Evolutionary conservation across 345 rosid genomes (phyloP), one percentile per base, ranked within the genome.

Genomic region (Erucastrum elatum): DNA sequence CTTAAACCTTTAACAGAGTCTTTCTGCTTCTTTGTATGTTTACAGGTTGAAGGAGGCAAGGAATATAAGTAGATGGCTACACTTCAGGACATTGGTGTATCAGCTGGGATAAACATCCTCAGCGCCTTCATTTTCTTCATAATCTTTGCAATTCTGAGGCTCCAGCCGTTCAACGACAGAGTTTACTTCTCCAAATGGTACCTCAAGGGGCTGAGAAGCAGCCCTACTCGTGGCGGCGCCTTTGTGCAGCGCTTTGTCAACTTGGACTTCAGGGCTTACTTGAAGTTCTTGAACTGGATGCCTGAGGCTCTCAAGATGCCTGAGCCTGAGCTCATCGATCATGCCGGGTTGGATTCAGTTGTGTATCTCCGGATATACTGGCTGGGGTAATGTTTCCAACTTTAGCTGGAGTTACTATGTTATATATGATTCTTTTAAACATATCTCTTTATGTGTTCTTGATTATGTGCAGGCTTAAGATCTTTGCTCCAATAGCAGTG

Each of bases 131-230:
- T 90, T 33, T 95, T 95, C 87, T 81, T 95, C 59, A 11, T 95
- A 59, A 93, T 90, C 13, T 95, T 95, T 68, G 99, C 99, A 6
- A 10, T 93, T 44, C 82, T 93, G 77, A 87, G 98, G 82, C 85
- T 95, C 27, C 99, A 95, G 76, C 99, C 98, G 5, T 86, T 91
- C 78, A 95, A 95, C 11, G 99, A 95, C 35, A 84, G 99, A 81
- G 97, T 95, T 21, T 95, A 95, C 83, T 95, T 95, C 73, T 90
- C 99, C 0, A 95, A 95, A 86, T 95, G 99, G 99, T 95, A 95
- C 63, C 91, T 95, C 37, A 93, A 88, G 82, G 91, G 98, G 55
- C 71, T 90, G 80, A 84, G 99, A 61, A 87, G 76, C 81, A 89
- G 94, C 64, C 97, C 99, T 30, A 30, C 89, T 0, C 86, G 68